phyloP scores from a whole-genome alignment of 2,329 filamentous ascomycete species.

The Aspergillus carbonarius region DNA sequence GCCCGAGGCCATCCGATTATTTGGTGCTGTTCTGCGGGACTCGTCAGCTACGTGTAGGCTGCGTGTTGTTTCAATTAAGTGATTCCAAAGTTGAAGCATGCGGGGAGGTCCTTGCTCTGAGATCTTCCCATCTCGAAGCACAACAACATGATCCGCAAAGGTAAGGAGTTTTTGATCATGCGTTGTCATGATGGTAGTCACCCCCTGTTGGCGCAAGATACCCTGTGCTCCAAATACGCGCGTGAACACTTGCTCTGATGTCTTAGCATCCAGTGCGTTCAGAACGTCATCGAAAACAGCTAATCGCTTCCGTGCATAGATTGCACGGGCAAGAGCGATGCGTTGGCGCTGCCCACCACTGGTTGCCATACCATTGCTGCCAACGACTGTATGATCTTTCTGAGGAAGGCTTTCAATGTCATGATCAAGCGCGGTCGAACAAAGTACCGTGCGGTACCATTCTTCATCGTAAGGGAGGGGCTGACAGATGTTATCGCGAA shows the following conservation, averaged over 20 bases:
- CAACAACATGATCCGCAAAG: not conserved
- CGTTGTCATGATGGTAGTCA: not conserved
- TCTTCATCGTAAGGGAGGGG: not conserved
- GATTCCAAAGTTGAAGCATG: not conserved
- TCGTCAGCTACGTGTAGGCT: not conserved
- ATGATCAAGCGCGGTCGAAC: not conserved
- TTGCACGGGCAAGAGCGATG: not conserved
- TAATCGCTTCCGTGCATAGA: not conserved
- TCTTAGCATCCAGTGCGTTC: not conserved
- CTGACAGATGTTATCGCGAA: not conserved
- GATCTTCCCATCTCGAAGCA: not conserved
- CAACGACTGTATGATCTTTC: constrained; percentile 73
- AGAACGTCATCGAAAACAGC: not conserved
- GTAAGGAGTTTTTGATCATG: not conserved
- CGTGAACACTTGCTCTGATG: not conserved
- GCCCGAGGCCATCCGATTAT: not conserved
- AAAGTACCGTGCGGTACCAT: not conserved
- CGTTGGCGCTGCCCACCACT: not conserved
- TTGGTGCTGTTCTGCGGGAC: not conserved
- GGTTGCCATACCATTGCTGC: constrained; percentile 61
- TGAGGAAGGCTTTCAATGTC: constrained; percentile 62
- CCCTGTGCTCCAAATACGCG: not conserved
- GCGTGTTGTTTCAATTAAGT: not conserved
- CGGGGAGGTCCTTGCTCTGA: not conserved
- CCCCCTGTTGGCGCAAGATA: not conserved